Evolutionary conservation across 352 stramenopile species (phyloP), one percentile per base, ranked within the genome.

Genomic region (Pythium vanterpoolii): DNA sequence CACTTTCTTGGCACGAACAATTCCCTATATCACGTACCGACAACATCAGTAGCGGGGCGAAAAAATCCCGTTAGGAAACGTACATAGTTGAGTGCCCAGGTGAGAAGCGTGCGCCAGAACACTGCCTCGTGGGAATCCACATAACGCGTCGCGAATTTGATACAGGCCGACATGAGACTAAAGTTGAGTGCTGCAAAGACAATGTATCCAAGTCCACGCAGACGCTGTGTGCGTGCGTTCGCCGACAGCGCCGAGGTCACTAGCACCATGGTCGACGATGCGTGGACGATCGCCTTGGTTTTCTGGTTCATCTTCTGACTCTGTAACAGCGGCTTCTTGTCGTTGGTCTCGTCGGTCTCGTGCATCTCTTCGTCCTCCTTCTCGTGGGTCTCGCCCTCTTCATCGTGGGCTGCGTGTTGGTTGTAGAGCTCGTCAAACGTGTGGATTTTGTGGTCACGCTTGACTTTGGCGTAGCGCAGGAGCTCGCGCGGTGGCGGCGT

Each of bases 61-160:
- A 23, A 23, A 44, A 13, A 3, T 13, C 38, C n/a, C n/a, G 7
- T 7, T 19, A 18, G 4, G 24, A 14, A 31, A 72, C 69, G 28
- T 62, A 79, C 79, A 11, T 68, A 81, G 60, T 86, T 90, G 14
- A 89, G 40, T 0, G 75, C 38, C 18, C 75, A 74, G 2, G 72
- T 74, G 23, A 90, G 61, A 16, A 67, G 50, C 27, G 77, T 77
- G 21, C 78, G 71, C 81, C 81, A 90, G 33, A 90, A 83, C 2
- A 80, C 73, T 0, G 64, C 73, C 52, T 87, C 75, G 33, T 88
- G 74, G 4, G 81, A 86, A n/a, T 71, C 69, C n/a, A 86, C 55
- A 26, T 66, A 54, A 16, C 71, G 63, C 28, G 76, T 84, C 8
- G 76, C 72, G 39, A 73, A 83, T 57, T 90, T 90, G 66, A 89